Evolutionary conservation across 2,329 filamentous ascomycete genomes (phyloP).

Genomic region (Metarhizium album): DNA sequence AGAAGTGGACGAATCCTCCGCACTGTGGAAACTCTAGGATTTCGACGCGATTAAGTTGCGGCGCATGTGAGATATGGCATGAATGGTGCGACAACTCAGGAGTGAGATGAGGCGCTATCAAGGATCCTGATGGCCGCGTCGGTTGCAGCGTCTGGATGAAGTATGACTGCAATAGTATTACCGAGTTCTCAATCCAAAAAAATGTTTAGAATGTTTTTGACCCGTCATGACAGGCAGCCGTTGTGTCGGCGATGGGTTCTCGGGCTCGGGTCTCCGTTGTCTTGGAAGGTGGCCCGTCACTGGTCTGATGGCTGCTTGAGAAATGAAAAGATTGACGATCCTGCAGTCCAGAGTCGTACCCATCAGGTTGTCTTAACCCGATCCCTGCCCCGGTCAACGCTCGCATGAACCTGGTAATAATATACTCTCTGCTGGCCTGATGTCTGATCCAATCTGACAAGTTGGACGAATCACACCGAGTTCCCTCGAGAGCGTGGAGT

Average conservation of each 20-base stretch:
- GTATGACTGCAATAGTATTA: neutral
- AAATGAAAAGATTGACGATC: no score
- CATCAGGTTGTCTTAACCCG: neutral
- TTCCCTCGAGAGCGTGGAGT: neutral
- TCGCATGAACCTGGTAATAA: neutral
- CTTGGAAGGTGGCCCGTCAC: no score
- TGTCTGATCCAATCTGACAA: neutral
- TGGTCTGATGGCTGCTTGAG: no score
- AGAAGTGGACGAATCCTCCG: neutral
- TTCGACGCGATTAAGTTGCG: neutral
- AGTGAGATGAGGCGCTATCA: neutral
- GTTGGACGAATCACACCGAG: neutral
- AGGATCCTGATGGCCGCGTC: neutral
- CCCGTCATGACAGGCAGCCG: neutral
- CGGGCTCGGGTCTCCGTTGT: no score
- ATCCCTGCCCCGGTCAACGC: neutral
- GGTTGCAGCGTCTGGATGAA: neutral
- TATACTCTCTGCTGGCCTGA: neutral
- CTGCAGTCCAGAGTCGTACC: neutral
- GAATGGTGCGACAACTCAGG: neutral
- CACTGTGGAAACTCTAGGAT: neutral
- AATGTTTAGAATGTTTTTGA: neutral
- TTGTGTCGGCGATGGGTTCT: no score
- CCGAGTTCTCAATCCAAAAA: neutral
- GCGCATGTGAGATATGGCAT: neutral